Evolutionary conservation across 2,329 filamentous ascomycete genomes (phyloP).

Genomic region (Colletotrichum filicis): DNA sequence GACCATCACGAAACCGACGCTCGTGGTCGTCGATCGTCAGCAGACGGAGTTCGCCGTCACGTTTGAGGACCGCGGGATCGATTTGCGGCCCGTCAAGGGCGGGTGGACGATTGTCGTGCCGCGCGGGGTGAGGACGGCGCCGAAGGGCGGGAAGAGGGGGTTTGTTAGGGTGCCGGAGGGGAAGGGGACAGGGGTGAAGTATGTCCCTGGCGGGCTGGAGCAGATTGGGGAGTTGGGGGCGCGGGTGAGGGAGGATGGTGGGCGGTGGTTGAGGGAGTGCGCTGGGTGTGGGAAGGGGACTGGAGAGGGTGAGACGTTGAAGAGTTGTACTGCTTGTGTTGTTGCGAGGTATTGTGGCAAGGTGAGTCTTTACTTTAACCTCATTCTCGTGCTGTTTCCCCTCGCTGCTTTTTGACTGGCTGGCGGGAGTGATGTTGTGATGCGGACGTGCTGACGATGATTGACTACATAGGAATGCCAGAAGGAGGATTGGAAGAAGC

Average conservation of each 20-base stretch:
- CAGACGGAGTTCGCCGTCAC: conserved; percentile 56
- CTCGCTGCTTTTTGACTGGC: no score
- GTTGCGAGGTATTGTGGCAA: conserved; percentile 58
- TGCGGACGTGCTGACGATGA: neutral
- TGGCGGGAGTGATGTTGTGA: neutral
- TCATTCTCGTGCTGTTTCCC: no score
- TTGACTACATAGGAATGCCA: conserved; percentile 51
- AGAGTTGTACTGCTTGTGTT: conserved; percentile 56
- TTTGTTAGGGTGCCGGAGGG: conserved; percentile 50
- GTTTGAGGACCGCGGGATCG: conserved; percentile 53
- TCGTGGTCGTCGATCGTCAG: conserved; percentile 54
- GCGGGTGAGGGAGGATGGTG: conserved; percentile 35
- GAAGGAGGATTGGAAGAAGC: conserved; percentile 53
- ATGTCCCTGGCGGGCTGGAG: conserved; percentile 45
- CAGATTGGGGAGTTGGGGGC: conserved; percentile 42
- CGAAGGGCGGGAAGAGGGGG: conserved; percentile 50
- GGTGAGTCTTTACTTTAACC: conserved; percentile 40
- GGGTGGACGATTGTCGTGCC: conserved; percentile 53
- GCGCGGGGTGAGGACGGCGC: conserved; percentile 46
- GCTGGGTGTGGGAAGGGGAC: conserved; percentile 43
- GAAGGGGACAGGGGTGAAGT: conserved; percentile 46
- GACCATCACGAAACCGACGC: conserved; percentile 61
- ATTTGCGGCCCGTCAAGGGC: conserved; percentile 50
- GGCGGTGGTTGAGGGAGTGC: conserved; percentile 36
- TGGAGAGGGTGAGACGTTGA: conserved; percentile 41